Conservation (phyloP, 257 asterid genomes). For the Rhazya stricta region DNA sequence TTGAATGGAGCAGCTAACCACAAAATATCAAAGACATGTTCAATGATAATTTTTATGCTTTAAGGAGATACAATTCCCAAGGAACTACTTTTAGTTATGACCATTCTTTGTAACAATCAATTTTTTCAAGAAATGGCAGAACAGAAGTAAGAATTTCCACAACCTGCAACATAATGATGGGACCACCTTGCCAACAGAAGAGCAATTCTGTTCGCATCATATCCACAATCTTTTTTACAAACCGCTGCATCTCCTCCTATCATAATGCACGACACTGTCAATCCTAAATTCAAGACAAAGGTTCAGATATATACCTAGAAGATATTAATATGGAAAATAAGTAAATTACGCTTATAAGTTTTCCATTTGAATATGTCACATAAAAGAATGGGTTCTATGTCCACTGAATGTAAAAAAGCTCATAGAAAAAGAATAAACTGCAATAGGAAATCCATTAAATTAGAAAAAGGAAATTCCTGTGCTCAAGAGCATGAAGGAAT, state of each 20-base stretch:
- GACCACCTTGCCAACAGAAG: constrained; percentile 98
- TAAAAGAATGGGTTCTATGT: not conserved
- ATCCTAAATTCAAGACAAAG: not conserved
- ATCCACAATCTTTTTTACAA: constrained; percentile 81
- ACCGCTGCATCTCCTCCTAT: constrained; percentile 91
- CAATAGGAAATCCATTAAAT: not conserved
- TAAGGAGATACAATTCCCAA: not conserved
- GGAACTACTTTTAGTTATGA: not conserved
- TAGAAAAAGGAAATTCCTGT: not conserved
- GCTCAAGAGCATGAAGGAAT: not conserved
- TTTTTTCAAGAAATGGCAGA: constrained; percentile 2
- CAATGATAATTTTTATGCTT: not conserved
- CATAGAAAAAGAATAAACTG: not conserved
- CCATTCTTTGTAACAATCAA: constrained; percentile 10
- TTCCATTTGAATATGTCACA: not conserved
- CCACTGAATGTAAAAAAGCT: not conserved
- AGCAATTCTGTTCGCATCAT: constrained; percentile 72
- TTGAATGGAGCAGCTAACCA: not conserved
- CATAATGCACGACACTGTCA: constrained; percentile 10
- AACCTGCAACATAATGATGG: constrained; percentile 85
- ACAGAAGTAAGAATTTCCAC: constrained; percentile 20
- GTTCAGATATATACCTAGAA: not conserved
- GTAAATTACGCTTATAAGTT: not conserved
- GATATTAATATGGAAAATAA: not conserved
- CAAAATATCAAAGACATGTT: not conserved